Base-by-base conservation (phyloP, 495 filamentous ascomycete species). In the Parathielavia hyrcaniae region DNA sequence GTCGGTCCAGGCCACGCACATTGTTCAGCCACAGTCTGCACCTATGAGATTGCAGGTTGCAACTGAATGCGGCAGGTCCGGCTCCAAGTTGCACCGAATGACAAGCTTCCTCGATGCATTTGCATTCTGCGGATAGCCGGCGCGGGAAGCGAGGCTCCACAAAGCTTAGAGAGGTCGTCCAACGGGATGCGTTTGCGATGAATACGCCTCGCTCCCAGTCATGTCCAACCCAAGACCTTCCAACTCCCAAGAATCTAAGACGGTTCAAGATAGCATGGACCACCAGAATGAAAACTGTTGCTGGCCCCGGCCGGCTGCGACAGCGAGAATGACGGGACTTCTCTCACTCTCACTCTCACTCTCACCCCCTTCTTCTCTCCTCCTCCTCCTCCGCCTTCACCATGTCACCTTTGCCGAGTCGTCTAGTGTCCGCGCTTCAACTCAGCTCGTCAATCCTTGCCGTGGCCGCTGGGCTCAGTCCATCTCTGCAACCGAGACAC, bases 131-230 rank as follows among this genome's bases (percentile, higher is more conserved):
- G n/a, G n/a, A n/a, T n/a, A n/a, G n/a, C n/a, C n/a, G n/a, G n/a
- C n/a, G n/a, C n/a, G 35, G 35, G 4, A 14, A 38, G 35, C 35
- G 10, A 38, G 35, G 9, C 35, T 6, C 26, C 26, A 30, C 26
- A 30, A 30, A 6, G 26, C 26, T 30, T 6, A 30, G n/a, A 5
- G 34, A 38, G 10, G 3, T 2, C 30, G 53, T 44, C 53, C 53
- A 55, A 55, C 53, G 53, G 23, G 26, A 47, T 55, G 40, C 13
- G 1, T 20, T 55, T 36, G 53, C 53, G 41, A 55, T n/a, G 53
- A 46, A 55, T 47, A 55, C 53, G 53, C 13, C 41, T 5, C 36
- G 12, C 26, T 5, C 16, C 9, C 26, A n/a, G n/a, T 10, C 34
- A 30, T 30, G 26, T 17, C 19, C 45, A 26, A 48, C 10, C 10